phyloP scores from a whole-genome alignment of 2,329 filamentous ascomycete genomes.

The Pseudomassariella vexata region DNA sequence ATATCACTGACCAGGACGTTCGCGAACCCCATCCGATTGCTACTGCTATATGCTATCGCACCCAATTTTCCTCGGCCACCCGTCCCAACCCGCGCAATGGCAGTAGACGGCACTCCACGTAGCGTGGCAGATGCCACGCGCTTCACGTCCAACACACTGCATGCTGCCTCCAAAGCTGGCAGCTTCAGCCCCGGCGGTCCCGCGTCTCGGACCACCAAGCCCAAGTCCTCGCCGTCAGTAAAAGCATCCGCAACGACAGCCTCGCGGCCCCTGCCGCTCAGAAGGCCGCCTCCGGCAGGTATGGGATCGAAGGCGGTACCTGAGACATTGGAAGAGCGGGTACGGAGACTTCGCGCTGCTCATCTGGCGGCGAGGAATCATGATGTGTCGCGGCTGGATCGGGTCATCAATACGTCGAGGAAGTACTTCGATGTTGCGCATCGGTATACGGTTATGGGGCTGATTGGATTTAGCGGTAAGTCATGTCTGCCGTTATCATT shows the following conservation, averaged over 20 bases:
- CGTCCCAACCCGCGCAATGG: slow-evolving; percentile 9
- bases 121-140: slow-evolving; percentile 76
- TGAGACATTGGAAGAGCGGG: slow-evolving; percentile 66
- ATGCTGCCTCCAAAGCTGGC: slow-evolving; percentile 58
- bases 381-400: slow-evolving; percentile 46
- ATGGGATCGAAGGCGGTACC: slow-evolving; percentile 22
- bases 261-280: neutral
- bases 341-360: slow-evolving; percentile 61
- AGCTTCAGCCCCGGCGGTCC: neutral
- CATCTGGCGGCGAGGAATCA: slow-evolving; percentile 61
- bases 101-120: slow-evolving; percentile 40
- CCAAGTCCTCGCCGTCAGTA: slow-evolving; percentile 1
- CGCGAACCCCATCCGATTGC: too few species aligned
- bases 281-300: slow-evolving; percentile 11
- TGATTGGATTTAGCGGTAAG: slow-evolving; percentile 53
- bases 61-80: too few species aligned
- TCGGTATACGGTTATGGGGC: slow-evolving; percentile 45
- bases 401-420: slow-evolving; percentile 40
- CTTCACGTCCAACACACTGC: slow-evolving; percentile 65
- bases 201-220: slow-evolving; percentile 6
- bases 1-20: too few species aligned
- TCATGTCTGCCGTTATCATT: slow-evolving; percentile 7
- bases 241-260: neutral
- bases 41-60: too few species aligned
- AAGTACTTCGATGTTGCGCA: slow-evolving; percentile 51